Conservation (phyloP, 306 rosid species). For the Castanospermum australe region DNA sequence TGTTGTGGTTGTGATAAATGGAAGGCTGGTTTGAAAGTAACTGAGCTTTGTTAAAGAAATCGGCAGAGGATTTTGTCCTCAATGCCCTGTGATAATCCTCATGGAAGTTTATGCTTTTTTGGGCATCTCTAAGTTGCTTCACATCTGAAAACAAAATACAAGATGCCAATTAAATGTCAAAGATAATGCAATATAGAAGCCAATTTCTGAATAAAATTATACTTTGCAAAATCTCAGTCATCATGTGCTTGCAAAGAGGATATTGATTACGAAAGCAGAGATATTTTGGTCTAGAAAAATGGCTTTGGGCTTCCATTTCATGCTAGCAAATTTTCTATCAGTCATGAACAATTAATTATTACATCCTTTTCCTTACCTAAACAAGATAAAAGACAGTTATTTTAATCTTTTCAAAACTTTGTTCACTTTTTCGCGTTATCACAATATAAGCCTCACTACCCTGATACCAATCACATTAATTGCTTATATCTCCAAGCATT, state of each 20-base stretch:
- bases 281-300: background rate
- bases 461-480: background rate
- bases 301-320: background rate
- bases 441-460: background rate
- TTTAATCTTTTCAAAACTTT: background rate
- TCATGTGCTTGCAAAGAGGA: background rate
- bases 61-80: slow-evolving; percentile 54
- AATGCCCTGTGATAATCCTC: slow-evolving; percentile 54
- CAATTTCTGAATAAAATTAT: background rate
- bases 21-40: slow-evolving; percentile 38
- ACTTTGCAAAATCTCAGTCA: background rate
- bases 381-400: background rate
- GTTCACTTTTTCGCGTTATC: background rate
- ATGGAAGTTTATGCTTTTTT: slow-evolving; percentile 37
- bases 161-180: background rate
- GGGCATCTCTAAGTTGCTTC: slow-evolving; percentile 26
- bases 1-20: background rate
- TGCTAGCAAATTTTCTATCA: background rate
- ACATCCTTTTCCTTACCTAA: background rate
- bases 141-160: slow-evolving; percentile 30
- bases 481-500: background rate
- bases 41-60: slow-evolving; percentile 49
- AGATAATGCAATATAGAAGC: background rate
- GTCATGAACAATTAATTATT: background rate
- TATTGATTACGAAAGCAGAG: background rate